Conservation (phyloP, 805 yeast species). For the Debaryomyces prosopidis region DNA sequence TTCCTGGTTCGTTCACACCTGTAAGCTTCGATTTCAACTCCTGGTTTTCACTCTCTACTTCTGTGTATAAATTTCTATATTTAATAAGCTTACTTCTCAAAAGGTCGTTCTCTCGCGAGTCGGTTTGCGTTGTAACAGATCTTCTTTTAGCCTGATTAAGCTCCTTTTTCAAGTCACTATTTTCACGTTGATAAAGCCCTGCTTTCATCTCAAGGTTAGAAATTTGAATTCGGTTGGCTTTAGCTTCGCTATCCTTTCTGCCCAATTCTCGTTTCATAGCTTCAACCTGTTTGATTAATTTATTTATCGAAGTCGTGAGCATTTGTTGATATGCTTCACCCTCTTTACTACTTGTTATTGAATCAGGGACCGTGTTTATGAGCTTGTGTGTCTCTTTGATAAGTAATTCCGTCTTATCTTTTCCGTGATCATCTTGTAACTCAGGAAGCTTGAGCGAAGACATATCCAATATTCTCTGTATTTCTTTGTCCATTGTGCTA, state of each 20-base stretch:
- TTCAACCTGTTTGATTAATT: conserved; percentile 19
- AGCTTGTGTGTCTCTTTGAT: conserved; percentile 30
- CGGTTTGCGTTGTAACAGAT: neutral
- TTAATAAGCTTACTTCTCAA: conserved; percentile 34
- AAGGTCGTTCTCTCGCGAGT: conserved; percentile 24
- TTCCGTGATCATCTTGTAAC: conserved; percentile 1
- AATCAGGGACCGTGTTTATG: conserved; percentile 22
- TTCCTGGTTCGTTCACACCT: too few relatives aligned
- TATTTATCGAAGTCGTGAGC: conserved; percentile 27
- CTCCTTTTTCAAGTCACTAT: conserved; percentile 16
- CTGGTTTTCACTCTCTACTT: conserved; percentile 1
- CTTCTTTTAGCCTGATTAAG: neutral
- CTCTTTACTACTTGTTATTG: conserved; percentile 18
- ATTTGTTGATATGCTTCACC: conserved; percentile 28
- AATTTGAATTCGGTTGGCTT: neutral
- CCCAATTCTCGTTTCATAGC: conserved; percentile 1
- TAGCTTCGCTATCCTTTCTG: conserved; percentile 1
- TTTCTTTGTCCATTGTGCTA: conserved; percentile 1
- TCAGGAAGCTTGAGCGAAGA: neutral
- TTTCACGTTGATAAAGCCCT: conserved; percentile 4
- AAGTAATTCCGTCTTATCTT: conserved; percentile 18
- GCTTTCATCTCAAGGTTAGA: neutral
- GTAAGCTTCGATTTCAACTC: neutral
- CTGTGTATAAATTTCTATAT: conserved; percentile 33
- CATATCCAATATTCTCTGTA: neutral